A percentile compares a stretch with the other conserved stretches of the same genome.
Conservation (phyloP, 148 eudicot genomes). For the Chenopodium album region DNA sequence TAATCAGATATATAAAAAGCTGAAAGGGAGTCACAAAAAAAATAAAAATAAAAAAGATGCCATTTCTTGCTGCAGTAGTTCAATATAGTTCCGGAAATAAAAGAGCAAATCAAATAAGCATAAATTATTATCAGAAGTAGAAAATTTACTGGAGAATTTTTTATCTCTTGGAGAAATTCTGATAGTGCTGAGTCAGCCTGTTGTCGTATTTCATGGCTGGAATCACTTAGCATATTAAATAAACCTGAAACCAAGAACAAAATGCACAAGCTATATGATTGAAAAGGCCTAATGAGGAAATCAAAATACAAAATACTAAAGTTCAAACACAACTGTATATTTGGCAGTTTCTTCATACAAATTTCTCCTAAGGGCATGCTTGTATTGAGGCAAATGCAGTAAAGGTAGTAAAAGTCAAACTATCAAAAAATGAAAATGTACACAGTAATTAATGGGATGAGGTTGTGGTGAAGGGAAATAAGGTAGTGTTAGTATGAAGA, state of each 20-base stretch:
- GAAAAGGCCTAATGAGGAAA: background rate
- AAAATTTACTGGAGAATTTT: slow-evolving; percentile 85
- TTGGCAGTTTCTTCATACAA: no score
- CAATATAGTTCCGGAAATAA: background rate
- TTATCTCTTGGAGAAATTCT: slow-evolving; percentile 97
- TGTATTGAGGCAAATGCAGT: no score
- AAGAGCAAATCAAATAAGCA: background rate
- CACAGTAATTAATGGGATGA: no score
- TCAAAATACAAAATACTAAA: no score
- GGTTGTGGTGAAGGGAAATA: no score
- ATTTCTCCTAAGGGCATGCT: no score
- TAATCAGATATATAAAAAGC: slow-evolving; percentile 35
- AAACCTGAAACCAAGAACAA: slow-evolving; percentile 59
- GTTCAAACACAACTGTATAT: no score
- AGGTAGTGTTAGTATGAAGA: no score
- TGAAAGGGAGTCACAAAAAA: background rate
- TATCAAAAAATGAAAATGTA: no score
- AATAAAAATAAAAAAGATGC: background rate
- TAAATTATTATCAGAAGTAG: slow-evolving; percentile 2
- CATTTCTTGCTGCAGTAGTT: background rate
- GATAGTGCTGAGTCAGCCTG: slow-evolving; percentile 98
- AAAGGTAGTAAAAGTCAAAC: no score
- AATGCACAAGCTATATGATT: slow-evolving; percentile 13
- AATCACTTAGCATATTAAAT: slow-evolving; percentile 94
- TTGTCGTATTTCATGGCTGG: slow-evolving; percentile 95